These are phyloP conservation scores for Anisodus acutangulus DNA, from an alignment of 257 asterid species.

Conservation along the genomic window DNA sequence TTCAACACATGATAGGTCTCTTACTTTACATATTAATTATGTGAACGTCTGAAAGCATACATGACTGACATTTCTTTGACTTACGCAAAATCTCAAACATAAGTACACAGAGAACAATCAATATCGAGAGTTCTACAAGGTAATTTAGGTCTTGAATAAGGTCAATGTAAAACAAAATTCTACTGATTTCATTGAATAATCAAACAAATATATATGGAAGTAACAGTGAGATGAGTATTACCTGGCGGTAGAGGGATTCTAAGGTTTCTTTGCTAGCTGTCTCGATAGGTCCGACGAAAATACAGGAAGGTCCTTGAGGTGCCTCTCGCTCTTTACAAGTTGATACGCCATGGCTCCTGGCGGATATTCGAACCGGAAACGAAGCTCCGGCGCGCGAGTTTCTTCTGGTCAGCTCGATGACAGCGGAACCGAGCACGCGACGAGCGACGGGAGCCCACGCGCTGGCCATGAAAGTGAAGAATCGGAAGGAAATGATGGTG, in stretches of 20 bases:
- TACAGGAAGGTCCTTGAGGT: conserved; percentile 81
- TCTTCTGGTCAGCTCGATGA: conserved; percentile 49
- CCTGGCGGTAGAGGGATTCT: conserved; percentile 95
- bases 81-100: no score
- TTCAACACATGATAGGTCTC: no score
- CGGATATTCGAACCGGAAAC: conserved; percentile 52
- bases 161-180: not conserved
- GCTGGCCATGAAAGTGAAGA: conserved; percentile 61
- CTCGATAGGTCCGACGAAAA: conserved; percentile 90
- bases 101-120: not conserved
- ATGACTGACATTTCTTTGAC: not conserved
- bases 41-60: not conserved
- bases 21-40: no score
- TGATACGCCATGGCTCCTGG: conserved; percentile 58
- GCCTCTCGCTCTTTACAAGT: conserved; percentile 37
- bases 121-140: not conserved
- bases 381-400: conserved; percentile 52
- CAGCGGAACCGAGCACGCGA: conserved; percentile 54
- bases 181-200: not conserved
- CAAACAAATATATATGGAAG: no score
- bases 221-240: conserved; percentile 30
- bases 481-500: conserved; percentile 6
- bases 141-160: not conserved
- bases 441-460: conserved; percentile 59
- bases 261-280: conserved; percentile 87